A percentile compares a stretch with the other conserved stretches of the same genome.
These are phyloP conservation scores for Aspergillus ochraceoroseus DNA, from an alignment of 2,329 filamentous ascomycete species.

Conservation along the genomic window DNA sequence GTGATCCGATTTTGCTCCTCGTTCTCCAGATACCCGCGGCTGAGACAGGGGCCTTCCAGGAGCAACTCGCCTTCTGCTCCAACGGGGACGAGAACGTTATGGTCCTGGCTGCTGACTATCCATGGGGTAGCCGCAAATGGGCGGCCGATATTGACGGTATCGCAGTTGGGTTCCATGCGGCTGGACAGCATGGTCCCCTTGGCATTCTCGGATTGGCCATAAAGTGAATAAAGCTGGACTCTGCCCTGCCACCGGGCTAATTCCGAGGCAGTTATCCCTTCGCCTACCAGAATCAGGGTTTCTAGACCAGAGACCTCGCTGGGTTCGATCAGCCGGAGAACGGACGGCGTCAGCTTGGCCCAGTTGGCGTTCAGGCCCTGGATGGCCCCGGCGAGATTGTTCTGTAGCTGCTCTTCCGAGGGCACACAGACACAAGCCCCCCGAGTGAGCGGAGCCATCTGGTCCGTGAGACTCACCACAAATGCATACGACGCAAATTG, in stretches of 20 bases:
- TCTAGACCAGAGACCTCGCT: neutral
- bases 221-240: conserved; percentile 9
- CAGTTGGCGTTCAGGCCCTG: conserved; percentile 12
- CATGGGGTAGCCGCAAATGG: no score
- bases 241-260: neutral
- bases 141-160: neutral
- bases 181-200: neutral
- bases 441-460: conserved; percentile 10
- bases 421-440: conserved; percentile 15
- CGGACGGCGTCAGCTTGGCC: conserved; percentile 46
- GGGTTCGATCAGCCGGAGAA: neutral
- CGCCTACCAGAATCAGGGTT: neutral
- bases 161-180: neutral
- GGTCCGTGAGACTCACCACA: conserved; percentile 43
- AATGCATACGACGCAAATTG: conserved; percentile 36
- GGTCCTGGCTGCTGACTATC: conserved; percentile 24
- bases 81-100: conserved; percentile 46
- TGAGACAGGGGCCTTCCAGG: conserved; percentile 46
- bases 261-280: neutral
- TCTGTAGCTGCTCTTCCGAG: conserved; percentile 6
- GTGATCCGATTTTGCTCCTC: conserved; percentile 7
- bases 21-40: conserved; percentile 54
- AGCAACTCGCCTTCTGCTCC: conserved; percentile 43
- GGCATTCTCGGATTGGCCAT: conserved; percentile 40
- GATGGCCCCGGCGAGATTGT: conserved; percentile 5